Percentiles rank a stretch among this genome's conserved stretches.
phyloP scores from a whole-genome alignment of 768 basidiomycete genomes.

The Tylopilus balloui region DNA sequence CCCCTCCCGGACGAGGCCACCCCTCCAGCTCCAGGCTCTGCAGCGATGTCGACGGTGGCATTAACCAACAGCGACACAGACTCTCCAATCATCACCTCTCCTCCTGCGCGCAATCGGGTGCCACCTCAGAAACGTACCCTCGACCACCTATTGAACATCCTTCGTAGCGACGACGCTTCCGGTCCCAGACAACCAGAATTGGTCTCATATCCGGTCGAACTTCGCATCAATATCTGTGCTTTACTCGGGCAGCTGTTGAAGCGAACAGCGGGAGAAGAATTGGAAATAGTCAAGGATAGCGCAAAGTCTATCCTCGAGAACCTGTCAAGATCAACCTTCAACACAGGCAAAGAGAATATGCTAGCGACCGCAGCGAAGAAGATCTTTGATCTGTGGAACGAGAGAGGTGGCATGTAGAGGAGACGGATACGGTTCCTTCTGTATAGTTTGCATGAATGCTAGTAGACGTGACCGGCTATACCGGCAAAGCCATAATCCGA shows the following conservation, averaged over 20 bases:
- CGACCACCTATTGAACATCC: conserved; percentile 61
- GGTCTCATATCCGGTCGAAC: conserved; percentile 63
- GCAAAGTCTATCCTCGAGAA: conserved; percentile 49
- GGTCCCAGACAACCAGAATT: conserved; percentile 36
- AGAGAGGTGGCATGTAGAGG: background rate
- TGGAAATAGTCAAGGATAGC: conserved; percentile 47
- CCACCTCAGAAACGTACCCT: conserved; percentile 52
- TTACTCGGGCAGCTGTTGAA: conserved; percentile 62
- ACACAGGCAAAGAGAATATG: conserved; percentile 34
- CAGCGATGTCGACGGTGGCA: conserved; percentile 35
- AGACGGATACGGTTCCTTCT: background rate
- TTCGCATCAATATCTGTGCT: conserved; percentile 72
- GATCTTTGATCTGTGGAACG: conserved; percentile 41
- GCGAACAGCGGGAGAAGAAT: conserved; percentile 45
- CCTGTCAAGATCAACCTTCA: conserved; percentile 34
- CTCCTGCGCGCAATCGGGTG: conserved; percentile 35
- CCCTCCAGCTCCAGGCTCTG: conserved; percentile 29
- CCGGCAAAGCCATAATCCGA: background rate
- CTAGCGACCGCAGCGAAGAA: conserved; percentile 38
- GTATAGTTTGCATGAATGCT: too few species aligned
- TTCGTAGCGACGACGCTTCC: conserved; percentile 39
- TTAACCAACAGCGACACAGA: conserved; percentile 42
- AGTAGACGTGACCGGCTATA: conserved; percentile 7
- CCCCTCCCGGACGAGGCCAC: conserved; percentile 43
- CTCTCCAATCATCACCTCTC: conserved; percentile 46